Conservation (phyloP, 2,329 filamentous ascomycete genomes). For the Fusarium pseudocircinatum region DNA sequence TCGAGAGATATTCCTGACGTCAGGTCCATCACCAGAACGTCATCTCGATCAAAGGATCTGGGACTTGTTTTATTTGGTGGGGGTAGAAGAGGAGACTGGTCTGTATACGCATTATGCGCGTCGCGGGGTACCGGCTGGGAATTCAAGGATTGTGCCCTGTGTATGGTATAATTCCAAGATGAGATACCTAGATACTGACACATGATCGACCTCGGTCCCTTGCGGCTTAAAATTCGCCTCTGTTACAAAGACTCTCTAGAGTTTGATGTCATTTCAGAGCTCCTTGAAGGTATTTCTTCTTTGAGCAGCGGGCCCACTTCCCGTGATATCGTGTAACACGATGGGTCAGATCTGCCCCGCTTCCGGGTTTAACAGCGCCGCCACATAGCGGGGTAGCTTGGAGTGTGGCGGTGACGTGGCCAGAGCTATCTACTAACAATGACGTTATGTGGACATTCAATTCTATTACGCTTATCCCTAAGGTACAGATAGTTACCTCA, state of each 20-base stretch:
- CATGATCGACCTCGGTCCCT: slow-evolving; percentile 4
- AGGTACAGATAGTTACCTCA: neutral
- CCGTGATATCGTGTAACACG: neutral
- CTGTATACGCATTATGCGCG: slow-evolving; percentile 24
- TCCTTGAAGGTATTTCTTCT: neutral
- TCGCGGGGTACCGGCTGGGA: slow-evolving; percentile 19
- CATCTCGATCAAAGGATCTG: slow-evolving; percentile 20
- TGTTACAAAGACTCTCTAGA: neutral
- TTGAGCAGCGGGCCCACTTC: slow-evolving; percentile 7
- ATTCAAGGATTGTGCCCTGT: neutral
- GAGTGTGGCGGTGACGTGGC: slow-evolving; percentile 35
- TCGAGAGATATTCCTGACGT: slow-evolving; percentile 25
- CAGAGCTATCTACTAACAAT: neutral
- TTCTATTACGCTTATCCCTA: neutral
- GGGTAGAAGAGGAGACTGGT: neutral
- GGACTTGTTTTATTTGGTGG: slow-evolving; percentile 19
- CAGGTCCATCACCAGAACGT: slow-evolving; percentile 31
- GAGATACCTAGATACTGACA: neutral
- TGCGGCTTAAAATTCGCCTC: slow-evolving; percentile 7
- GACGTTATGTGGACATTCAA: neutral
- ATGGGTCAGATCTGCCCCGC: neutral
- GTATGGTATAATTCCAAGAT: neutral
- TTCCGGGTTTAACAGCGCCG: neutral
- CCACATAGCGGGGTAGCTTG: slow-evolving; percentile 26
- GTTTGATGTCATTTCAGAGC: slow-evolving; percentile 1